phyloP scores from a whole-genome alignment of 495 filamentous ascomycete species.

The Tetracladium setigerum region DNA sequence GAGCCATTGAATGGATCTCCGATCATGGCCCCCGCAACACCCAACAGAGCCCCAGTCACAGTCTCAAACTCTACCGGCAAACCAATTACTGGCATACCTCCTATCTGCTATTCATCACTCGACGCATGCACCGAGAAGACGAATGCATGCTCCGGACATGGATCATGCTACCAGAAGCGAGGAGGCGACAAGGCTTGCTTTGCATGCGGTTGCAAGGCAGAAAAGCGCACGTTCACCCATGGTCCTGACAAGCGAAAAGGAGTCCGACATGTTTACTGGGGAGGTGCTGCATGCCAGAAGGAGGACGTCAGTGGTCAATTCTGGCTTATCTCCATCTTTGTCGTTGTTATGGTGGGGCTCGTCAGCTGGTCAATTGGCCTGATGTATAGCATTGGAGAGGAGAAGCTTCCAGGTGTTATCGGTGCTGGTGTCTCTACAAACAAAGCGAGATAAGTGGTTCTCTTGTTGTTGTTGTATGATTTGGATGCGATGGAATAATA shows the following conservation, averaged over 20 bases:
- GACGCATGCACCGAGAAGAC: slow-evolving; percentile 56
- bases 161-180: slow-evolving; percentile 57
- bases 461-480: slow-evolving; percentile 15
- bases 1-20: slow-evolving; percentile 11
- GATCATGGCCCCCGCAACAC: not conserved
- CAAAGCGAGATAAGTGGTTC: slow-evolving; percentile 28
- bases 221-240: slow-evolving; percentile 35
- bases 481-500: slow-evolving; percentile 1
- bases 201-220: slow-evolving; percentile 60
- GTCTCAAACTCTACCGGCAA: not conserved
- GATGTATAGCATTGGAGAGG: slow-evolving; percentile 69
- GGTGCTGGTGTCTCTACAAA: slow-evolving; percentile 70
- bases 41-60: not conserved
- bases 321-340: slow-evolving; percentile 71
- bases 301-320: slow-evolving; percentile 81
- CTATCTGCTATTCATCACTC: slow-evolving; percentile 53
- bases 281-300: slow-evolving; percentile 84
- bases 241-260: slow-evolving; percentile 9
- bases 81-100: slow-evolving; percentile 14
- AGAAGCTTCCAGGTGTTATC: slow-evolving; percentile 78
- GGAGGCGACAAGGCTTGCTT: slow-evolving; percentile 53
- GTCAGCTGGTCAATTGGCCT: slow-evolving; percentile 62
- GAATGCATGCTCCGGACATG: slow-evolving; percentile 68
- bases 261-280: slow-evolving; percentile 48
- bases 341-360: slow-evolving; percentile 52